Evolutionary conservation across 306 rosid genomes (phyloP), one percentile per base, ranked within the genome.

Genomic region (Sesbania bispinosa): DNA sequence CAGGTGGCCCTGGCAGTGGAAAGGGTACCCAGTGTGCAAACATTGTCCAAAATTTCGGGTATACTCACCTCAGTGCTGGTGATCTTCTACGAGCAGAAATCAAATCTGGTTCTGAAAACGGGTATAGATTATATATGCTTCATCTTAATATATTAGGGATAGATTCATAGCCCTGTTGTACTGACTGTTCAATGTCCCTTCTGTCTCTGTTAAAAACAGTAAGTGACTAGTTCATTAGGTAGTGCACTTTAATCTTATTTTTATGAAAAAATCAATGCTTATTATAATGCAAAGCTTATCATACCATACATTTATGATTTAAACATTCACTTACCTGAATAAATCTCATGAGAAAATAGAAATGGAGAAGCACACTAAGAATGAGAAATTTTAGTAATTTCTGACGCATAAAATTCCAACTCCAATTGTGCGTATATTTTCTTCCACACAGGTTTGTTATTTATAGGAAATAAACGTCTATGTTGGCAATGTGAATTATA

Each of bases 1-100:
- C 83, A 94, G 99, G 99, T 82, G 99, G 99, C 74, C 99, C 99
- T 0, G 99, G 99, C 51, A 91, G 99, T 35, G 99, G 99, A 77
- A 95, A 95, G 86, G 99, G 97, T 66, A 95, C 99, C 23, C 99
- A 95, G 58, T 95, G 97, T 88, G 81, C 92, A 53, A 89, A 86
- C 57, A 80, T 95, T 81, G 95, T 89, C 0, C 21, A 91, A 57
- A 75, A 86, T 35, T 95, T 83, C 23, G 93, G 96, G 78, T 95
- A 52, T 80, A 88, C 93, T 73, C 99, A 95, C 80, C 99, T 95
- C 64, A 95, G 99, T 80, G 99, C 99, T 54, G 99, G 99, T n/a
- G 99, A 95, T 85, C 99, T 95, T 80, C 88, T 95, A 54, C 87
- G 99, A 48, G 99, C 88, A 70, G 99, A 95, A 83, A 91, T 88